Base-by-base conservation (phyloP, 139 green algal species). In the Coccomyxa sp. region DNA sequence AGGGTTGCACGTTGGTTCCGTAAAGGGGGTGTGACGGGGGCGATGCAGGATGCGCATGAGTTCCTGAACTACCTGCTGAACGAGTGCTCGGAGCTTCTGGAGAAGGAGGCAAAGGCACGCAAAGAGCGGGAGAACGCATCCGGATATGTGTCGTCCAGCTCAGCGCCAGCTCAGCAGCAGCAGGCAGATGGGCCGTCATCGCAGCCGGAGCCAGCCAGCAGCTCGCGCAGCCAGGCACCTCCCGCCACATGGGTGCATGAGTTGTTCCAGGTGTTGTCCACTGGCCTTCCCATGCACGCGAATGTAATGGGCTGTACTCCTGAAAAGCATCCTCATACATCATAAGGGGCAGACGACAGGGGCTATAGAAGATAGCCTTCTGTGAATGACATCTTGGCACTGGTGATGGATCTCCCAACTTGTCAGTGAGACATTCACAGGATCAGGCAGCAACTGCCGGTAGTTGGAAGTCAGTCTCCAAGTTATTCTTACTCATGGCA, bases 41-140 rank as follows among this genome's bases (percentile, higher is more conserved):
- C 3, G 31, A 51, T 81, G 67, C 94, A 99, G 93, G 97, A 99
- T 84, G 97, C 97, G 0, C 97, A 99, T 79, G 97, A 99, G 88
- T 99, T 99, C 84, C 88, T 99, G 10, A 98, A 98, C 87, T 98
- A 93, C 85, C 85, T 99, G 76, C 90, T 99, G 13, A 98, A 99
- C 87, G 90, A 97, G 51, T 91, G 95, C 58, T 88, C 83, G n/a
- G 97, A 99, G 83, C 90, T 95, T 16, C 85, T 99, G 66, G 94
- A 97, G 81, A 94, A 91, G 79, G 90, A 96, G 79, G 90, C 89
- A 32, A 89, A 88, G 78, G 87, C 81, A 0, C 79, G 59, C 38
- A 66, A 63, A 11, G 58, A 15, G 25, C 27, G 58, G 23, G 16
- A 85, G 58, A 32, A 0, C n/a, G 17, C 27, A 1, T 17, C 57